Percentiles rank a stretch among this genome's conserved stretches.
Conservation (phyloP, 345 rosid genomes). For the Populus euphratica region DNA sequence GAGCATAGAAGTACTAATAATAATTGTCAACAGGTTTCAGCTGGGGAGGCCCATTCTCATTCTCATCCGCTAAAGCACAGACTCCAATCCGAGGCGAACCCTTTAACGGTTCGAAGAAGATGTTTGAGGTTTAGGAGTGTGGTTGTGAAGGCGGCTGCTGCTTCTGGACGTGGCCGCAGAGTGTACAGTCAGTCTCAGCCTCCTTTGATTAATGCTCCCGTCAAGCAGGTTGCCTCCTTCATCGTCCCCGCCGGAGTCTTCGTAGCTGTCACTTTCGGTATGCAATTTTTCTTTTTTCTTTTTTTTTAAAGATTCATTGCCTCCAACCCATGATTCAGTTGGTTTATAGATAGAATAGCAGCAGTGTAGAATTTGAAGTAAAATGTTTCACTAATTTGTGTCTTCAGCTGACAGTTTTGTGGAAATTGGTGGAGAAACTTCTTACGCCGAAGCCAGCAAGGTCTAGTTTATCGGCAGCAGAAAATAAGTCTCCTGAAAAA, state of each 20-base stretch:
- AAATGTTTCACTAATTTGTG: slow-evolving; percentile 46
- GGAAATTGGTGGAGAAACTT: slow-evolving; percentile 79
- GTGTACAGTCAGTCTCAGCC: slow-evolving; percentile 61
- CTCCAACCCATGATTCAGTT: too few species aligned
- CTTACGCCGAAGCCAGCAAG: slow-evolving; percentile 47
- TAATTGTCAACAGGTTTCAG: too few species aligned
- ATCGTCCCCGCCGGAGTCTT: slow-evolving; percentile 59
- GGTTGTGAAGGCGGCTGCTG: slow-evolving; percentile 45
- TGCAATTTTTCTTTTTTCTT: slow-evolving; percentile 11
- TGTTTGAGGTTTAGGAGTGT: slow-evolving; percentile 37
- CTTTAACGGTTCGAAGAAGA: slow-evolving; percentile 19
- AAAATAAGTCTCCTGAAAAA: slow-evolving; percentile 41
- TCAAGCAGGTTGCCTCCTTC: slow-evolving; percentile 57
- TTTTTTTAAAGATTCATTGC: neutral
- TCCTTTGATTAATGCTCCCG: slow-evolving; percentile 39
- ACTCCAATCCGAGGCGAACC: slow-evolving; percentile 21
- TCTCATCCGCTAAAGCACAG: slow-evolving; percentile 5
- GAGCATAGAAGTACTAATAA: too few species aligned
- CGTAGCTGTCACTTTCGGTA: slow-evolving; percentile 66
- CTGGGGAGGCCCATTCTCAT: too few species aligned
- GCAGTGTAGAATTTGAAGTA: too few species aligned
- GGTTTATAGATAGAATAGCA: too few species aligned
- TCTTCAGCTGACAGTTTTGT: slow-evolving; percentile 92
- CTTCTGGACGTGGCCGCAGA: slow-evolving; percentile 46
- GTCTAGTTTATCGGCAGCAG: slow-evolving; percentile 41